Evolutionary conservation across 176 grass and related monocot genomes (phyloP), one percentile per base, ranked within the genome.

Genomic region (Oryza brachyantha): DNA sequence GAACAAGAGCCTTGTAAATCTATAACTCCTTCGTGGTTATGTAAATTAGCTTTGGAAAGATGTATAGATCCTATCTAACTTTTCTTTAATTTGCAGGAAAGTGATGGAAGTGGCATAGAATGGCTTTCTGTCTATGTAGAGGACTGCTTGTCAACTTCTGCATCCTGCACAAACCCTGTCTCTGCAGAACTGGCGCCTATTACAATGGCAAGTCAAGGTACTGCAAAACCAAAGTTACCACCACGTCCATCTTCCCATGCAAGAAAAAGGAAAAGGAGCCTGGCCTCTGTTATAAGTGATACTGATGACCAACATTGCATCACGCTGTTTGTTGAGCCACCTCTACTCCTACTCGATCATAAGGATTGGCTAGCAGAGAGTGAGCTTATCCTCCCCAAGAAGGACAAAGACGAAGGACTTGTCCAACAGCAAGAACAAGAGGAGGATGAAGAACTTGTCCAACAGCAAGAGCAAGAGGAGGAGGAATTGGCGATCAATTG

Each of bases 291-390:
- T 55, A 70, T 81, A 46, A 84, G 52, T 38, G 83, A 72, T 12
- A 46, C 34, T 4, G 65, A 83, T 58, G 77, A 83, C 19, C 57
- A 83, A 52, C 63, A 70, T 8, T 83, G 57, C 55, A 28, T 81
- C 48, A 63, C 73, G 4, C 55, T 89, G 68, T 43, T 83, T 39
- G 58, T 86, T 29, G 68, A 87, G 87, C 85, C 88, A 59, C 84
- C 86, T 0, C 79, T 89, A 13, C 88, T 87, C 55, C 73, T 87
- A 13, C 86, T 87, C 14, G 83, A 99, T 61, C 96, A 86, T 67
- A 87, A 91, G 41, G 48, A 93, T 29, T 99, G 96, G 96, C 64
- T 99, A 52, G 96, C 96, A 29, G 96, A 99, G 73, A 99, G 96
- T 52, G 92, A 99, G 84, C 90, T 94, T 78, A 84, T 99, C 73